phyloP scores from a whole-genome alignment of 202 grass and related monocot species.

The Thinopyrum obtusiflorum region DNA sequence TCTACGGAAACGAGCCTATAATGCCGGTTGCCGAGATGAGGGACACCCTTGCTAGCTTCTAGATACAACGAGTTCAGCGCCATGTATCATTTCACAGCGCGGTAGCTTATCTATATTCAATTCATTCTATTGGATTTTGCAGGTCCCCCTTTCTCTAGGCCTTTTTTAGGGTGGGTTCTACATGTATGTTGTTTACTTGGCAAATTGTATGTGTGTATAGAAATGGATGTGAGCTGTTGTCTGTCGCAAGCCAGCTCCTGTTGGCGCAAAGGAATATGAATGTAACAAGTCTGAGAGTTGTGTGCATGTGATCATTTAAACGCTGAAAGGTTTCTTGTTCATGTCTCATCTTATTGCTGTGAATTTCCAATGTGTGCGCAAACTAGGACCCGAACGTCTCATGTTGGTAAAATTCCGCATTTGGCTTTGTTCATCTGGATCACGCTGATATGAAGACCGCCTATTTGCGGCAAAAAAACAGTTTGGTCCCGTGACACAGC shows the following conservation, averaged over 20 bases:
- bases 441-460: background rate
- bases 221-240: background rate
- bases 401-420: background rate
- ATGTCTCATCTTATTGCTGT: background rate
- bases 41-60: slow-evolving; percentile 55
- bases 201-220: slow-evolving; percentile 40
- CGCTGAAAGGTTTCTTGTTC: background rate
- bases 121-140: slow-evolving; percentile 55
- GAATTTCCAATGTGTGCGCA: background rate
- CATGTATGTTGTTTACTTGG: slow-evolving; percentile 16
- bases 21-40: slow-evolving; percentile 74
- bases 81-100: slow-evolving; percentile 48
- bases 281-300: background rate
- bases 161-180: background rate
- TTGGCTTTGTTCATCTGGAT: background rate
- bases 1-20: slow-evolving; percentile 77
- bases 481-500: background rate
- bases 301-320: background rate
- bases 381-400: background rate
- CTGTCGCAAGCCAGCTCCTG: background rate
- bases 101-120: slow-evolving; percentile 38
- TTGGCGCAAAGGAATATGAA: background rate
- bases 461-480: background rate
- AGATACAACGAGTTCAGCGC: slow-evolving; percentile 31
- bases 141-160: slow-evolving; percentile 1